Evolutionary conservation across 768 basidiomycete genomes (phyloP), one percentile per base, ranked within the genome.

Genomic region (Kwoniella pini): DNA sequence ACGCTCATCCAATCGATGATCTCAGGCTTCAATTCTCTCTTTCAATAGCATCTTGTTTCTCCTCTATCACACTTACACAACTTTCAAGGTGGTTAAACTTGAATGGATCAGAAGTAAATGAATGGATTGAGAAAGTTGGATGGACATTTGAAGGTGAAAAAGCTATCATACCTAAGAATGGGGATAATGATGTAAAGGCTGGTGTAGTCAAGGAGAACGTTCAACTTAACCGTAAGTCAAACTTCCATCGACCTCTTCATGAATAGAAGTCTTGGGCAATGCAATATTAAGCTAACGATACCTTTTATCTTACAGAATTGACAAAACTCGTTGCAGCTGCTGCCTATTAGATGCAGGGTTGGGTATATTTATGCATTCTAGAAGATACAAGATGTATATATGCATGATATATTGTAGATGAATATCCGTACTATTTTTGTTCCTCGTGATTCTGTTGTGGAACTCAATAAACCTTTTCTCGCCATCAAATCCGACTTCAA

Each of bases 151-250:
- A 78, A 54, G 79, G 74, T n/a, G 75, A 76, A 0, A 49, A 57
- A 2, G 74, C 76, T 19, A 60, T 57, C 12, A 64, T 79, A 28
- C 73, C 74, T 22, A 68, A 67, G 52, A 79, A 79, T 61, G 77
- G 77, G 30, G 79, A 79, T 57, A 79, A 79, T 62, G 74, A 77
- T 57, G 79, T 79, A 43, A 78, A 79, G 67, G 74, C 77, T 15
- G 76, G 77, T 53, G 76, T 76, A 2, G 72, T 79, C 48, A 75
- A 71, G 58, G 79, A 79, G 70, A 69, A 67, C 24, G 79, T 79
- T 5, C 77, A 79, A 64, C 52, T 79, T 31, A 69, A 59, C 49
- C 79, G 79, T 79, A 49, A 71, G 77, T 79, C 31, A 33, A 3
- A 2, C 2, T 21, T 46, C 19, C 38, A 12, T 22, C 17, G 13